Percentiles rank a stretch among this genome's conserved stretches.
phyloP scores from a whole-genome alignment of 441 rosid genomes.

The Hura crepitans region DNA sequence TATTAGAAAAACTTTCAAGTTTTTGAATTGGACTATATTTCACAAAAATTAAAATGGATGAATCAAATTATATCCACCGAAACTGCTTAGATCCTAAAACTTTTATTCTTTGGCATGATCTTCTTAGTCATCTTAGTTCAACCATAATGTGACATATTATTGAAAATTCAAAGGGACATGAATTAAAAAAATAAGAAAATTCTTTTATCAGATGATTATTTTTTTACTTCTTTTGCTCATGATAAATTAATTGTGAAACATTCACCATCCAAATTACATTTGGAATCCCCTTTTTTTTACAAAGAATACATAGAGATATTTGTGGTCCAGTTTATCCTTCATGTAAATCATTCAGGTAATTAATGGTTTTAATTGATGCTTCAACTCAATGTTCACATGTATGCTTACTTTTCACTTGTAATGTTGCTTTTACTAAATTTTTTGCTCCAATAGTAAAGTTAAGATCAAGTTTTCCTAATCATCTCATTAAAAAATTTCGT shows the following conservation, averaged over 20 bases:
- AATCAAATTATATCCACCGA: too few species aligned
- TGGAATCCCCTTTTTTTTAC: too few species aligned
- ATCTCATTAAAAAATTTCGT: too few species aligned
- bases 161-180: neutral
- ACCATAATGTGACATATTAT: neutral
- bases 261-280: neutral
- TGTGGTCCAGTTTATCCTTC: neutral
- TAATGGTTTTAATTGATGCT: neutral
- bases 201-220: neutral
- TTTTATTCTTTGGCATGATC: neutral
- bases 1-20: too few species aligned
- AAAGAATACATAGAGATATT: too few species aligned
- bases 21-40: too few species aligned
- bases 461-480: too few species aligned
- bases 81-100: neutral
- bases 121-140: neutral
- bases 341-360: neutral
- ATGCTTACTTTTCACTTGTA: neutral
- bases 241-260: neutral
- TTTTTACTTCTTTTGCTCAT: neutral
- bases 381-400: slow-evolving; percentile 3
- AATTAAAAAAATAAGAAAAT: too few species aligned
- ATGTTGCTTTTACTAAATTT: neutral
- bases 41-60: too few species aligned
- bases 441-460: neutral